phyloP scores from a whole-genome alignment of 2,329 filamentous ascomycete species.

The Dactylonectria macrodidyma region DNA sequence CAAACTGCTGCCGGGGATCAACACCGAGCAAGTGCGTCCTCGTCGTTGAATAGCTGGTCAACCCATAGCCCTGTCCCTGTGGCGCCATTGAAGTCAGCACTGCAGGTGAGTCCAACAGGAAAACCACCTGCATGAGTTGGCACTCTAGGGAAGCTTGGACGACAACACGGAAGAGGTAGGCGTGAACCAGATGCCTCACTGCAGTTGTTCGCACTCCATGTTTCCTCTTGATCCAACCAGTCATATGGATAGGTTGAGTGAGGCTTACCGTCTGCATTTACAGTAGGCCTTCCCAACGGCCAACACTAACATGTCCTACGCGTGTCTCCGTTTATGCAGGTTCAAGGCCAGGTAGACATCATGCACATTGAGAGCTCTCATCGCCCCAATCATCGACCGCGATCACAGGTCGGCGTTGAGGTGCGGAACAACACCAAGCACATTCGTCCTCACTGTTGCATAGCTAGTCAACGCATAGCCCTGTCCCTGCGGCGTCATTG shows the following conservation, averaged over 20 bases:
- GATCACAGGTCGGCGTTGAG: not conserved
- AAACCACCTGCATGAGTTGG: not conserved
- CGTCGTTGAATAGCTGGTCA: not conserved
- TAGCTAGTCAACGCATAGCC: not conserved
- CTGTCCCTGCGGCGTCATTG: not conserved
- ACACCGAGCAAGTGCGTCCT: not conserved
- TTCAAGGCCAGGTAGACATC: not conserved
- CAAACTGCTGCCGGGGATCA: not conserved
- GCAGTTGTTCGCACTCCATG: not conserved
- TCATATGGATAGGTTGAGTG: not conserved
- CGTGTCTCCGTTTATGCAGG: not conserved
- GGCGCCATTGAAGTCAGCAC: not conserved
- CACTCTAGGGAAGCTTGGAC: not conserved
- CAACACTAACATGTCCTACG: not conserved
- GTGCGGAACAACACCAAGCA: not conserved
- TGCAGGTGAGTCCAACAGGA: constrained; percentile 2
- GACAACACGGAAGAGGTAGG: constrained; percentile 1
- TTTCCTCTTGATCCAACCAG: not conserved
- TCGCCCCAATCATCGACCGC: not conserved
- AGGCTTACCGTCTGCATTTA: not conserved
- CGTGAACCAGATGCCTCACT: not conserved
- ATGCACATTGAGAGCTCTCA: not conserved
- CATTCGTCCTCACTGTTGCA: not conserved
- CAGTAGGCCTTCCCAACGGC: not conserved
- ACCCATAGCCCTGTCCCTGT: not conserved